These are phyloP conservation scores for Lyophyllum atratum DNA, from an alignment of 768 basidiomycete species.

Conservation along the genomic window DNA sequence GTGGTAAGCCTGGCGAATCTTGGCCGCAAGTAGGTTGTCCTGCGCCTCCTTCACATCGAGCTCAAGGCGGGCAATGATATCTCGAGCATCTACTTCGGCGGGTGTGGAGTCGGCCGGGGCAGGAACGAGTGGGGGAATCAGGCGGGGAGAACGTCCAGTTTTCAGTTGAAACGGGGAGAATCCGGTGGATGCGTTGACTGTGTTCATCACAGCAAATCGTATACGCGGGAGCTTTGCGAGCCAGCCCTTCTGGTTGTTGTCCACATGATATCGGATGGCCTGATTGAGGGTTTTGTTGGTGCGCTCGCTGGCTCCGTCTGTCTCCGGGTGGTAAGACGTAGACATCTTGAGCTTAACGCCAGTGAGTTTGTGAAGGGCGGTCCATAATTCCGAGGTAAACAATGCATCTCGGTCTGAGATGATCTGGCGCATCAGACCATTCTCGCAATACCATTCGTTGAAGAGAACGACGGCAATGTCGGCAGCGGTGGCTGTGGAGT, in stretches of 20 bases:
- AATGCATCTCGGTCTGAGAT: constrained; percentile 32
- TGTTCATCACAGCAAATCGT: constrained; percentile 36
- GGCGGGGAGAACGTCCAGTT: constrained; percentile 19
- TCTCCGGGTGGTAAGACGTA: constrained; percentile 39
- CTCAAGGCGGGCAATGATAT: constrained; percentile 1
- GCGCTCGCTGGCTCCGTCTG: constrained; percentile 35
- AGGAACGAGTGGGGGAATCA: constrained; percentile 26
- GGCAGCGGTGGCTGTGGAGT: constrained; percentile 10
- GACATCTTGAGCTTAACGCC: constrained; percentile 34
- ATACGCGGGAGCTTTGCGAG: constrained; percentile 22
- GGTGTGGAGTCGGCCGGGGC: neutral
- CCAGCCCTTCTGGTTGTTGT: constrained; percentile 35
- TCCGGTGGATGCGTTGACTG: constrained; percentile 29
- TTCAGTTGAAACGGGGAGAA: constrained; percentile 33
- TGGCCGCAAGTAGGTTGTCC: constrained; percentile 29
- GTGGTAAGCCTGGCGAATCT: constrained; percentile 28
- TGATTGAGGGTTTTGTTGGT: constrained; percentile 37
- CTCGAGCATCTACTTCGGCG: neutral
- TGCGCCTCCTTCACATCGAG: constrained; percentile 26
- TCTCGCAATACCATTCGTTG: constrained; percentile 31
- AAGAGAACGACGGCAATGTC: constrained; percentile 26
- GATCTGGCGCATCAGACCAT: constrained; percentile 30
- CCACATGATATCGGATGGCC: constrained; percentile 26
- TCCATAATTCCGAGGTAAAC: constrained; percentile 32
- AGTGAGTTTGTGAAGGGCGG: constrained; percentile 23